Evolutionary conservation across 2,329 filamentous ascomycete genomes (phyloP).

Genomic region (Aspergillus phoenicis): DNA sequence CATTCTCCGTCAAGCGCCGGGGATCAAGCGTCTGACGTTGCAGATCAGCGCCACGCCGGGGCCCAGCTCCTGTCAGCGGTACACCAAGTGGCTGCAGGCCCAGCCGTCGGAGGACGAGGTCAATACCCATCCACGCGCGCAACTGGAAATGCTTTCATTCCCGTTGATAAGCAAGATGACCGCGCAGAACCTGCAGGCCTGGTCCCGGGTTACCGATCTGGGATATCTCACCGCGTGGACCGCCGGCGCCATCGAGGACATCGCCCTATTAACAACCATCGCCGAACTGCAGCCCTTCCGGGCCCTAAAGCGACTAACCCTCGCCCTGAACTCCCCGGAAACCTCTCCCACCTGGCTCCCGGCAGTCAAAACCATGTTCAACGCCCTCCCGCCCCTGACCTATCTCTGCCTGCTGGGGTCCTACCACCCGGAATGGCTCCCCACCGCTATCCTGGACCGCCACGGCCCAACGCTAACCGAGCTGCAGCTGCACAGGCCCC

Average conservation of each 20-base stretch:
- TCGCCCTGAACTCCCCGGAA: neutral
- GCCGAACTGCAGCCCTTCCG: neutral
- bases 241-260: neutral
- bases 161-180: neutral
- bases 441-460: neutral
- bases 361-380: neutral
- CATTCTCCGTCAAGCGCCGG: neutral
- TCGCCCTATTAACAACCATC: neutral
- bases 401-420: neutral
- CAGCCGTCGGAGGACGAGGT: neutral
- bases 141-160: neutral
- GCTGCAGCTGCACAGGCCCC: neutral
- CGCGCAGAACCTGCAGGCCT: neutral
- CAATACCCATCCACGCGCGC: neutral
- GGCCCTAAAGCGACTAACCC: neutral
- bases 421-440: neutral
- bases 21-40: neutral
- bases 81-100: neutral
- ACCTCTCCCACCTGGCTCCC: neutral
- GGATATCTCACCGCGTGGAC: neutral
- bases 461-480: neutral
- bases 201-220: neutral
- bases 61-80: neutral
- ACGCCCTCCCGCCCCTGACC: neutral
- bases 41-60: neutral